A percentile compares a stretch with the other conserved stretches of the same genome.
These are phyloP conservation scores for Diplodia sapinea DNA, from an alignment of 2,329 filamentous ascomycete genomes.

Conservation along the genomic window DNA sequence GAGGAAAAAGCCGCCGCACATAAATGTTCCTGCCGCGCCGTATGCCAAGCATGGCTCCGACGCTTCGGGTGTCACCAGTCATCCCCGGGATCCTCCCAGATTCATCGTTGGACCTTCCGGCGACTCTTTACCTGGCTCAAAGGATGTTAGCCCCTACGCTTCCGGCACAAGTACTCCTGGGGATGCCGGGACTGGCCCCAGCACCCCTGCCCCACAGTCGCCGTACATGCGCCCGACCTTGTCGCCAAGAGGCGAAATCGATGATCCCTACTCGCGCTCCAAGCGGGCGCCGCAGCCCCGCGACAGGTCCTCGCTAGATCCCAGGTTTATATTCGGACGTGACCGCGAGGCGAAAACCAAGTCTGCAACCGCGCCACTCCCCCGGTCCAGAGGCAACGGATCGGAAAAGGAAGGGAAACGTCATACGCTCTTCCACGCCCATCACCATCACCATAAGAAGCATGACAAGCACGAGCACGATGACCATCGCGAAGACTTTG, in stretches of 20 bases:
- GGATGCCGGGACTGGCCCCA: slow-evolving; percentile 43
- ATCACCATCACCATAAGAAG: slow-evolving; percentile 57
- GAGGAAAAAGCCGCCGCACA: slow-evolving; percentile 35
- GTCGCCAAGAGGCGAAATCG: slow-evolving; percentile 71
- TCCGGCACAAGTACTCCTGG: slow-evolving; percentile 57
- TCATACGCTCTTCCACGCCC: slow-evolving; percentile 60
- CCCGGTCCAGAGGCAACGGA: slow-evolving; percentile 53
- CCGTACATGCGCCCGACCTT: slow-evolving; percentile 78
- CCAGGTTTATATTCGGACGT: slow-evolving; percentile 81
- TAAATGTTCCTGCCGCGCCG: slow-evolving; percentile 48
- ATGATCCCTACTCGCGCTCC: slow-evolving; percentile 86
- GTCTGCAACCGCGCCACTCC: slow-evolving; percentile 46
- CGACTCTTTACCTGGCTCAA: slow-evolving; percentile 60
- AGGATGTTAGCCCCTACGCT: slow-evolving; percentile 68
- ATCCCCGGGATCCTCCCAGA: slow-evolving; percentile 57
- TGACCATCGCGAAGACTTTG: slow-evolving; percentile 54
- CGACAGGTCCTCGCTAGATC: slow-evolving; percentile 72
- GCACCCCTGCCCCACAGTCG: slow-evolving; percentile 54
- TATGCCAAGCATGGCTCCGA: slow-evolving; percentile 26
- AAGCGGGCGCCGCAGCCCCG: slow-evolving; percentile 74
- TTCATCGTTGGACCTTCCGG: slow-evolving; percentile 64
- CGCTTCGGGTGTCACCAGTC: slow-evolving; percentile 44
- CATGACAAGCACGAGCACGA: slow-evolving; percentile 54
- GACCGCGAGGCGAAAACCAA: slow-evolving; percentile 47
- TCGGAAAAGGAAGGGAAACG: slow-evolving; percentile 56